Conservation (phyloP, 495 filamentous ascomycete species). For the Elaphomyces granulatus region DNA sequence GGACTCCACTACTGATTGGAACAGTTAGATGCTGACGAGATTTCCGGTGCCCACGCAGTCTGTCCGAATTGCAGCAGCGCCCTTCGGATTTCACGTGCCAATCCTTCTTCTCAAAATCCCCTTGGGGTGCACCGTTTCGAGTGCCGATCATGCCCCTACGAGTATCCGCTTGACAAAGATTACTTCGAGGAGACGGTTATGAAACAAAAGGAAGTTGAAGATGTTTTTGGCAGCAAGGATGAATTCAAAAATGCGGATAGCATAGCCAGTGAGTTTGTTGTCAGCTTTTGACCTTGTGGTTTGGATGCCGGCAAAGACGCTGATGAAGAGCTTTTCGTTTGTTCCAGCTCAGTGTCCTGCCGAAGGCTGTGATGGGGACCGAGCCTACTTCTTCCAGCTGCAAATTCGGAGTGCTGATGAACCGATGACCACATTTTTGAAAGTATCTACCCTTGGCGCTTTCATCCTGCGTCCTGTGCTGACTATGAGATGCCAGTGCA, state of each 20-base stretch:
- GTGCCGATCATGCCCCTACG: slow-evolving; percentile 88
- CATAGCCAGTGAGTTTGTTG: slow-evolving; percentile 38
- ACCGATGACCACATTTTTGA: slow-evolving; percentile 93
- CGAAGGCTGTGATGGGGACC: slow-evolving; percentile 55
- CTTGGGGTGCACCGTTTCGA: slow-evolving; percentile 60
- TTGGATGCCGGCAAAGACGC: too few relatives aligned
- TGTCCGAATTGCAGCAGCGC: slow-evolving; percentile 88
- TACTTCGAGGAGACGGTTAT: slow-evolving; percentile 60
- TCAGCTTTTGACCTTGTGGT: slow-evolving; percentile 1
- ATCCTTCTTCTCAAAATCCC: slow-evolving; percentile 29
- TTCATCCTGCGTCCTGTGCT: slow-evolving; percentile 16
- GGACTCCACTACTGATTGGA: background rate
- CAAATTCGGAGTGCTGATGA: slow-evolving; percentile 98
- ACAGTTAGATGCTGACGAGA: slow-evolving; percentile 1
- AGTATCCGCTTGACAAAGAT: slow-evolving; percentile 55
- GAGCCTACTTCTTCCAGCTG: slow-evolving; percentile 88
- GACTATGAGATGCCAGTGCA: slow-evolving; percentile 26
- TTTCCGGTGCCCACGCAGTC: too few relatives aligned
- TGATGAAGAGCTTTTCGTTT: too few relatives aligned
- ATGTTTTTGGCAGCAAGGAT: slow-evolving; percentile 75
- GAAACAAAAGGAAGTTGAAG: slow-evolving; percentile 73
- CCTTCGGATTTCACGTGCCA: slow-evolving; percentile 53
- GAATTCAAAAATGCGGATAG: slow-evolving; percentile 86
- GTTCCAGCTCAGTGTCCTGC: slow-evolving; percentile 59
- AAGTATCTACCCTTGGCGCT: slow-evolving; percentile 37